Evolutionary conservation across 768 basidiomycete species (phyloP), one percentile per base, ranked within the genome.

Genomic region (Imleria badia): DNA sequence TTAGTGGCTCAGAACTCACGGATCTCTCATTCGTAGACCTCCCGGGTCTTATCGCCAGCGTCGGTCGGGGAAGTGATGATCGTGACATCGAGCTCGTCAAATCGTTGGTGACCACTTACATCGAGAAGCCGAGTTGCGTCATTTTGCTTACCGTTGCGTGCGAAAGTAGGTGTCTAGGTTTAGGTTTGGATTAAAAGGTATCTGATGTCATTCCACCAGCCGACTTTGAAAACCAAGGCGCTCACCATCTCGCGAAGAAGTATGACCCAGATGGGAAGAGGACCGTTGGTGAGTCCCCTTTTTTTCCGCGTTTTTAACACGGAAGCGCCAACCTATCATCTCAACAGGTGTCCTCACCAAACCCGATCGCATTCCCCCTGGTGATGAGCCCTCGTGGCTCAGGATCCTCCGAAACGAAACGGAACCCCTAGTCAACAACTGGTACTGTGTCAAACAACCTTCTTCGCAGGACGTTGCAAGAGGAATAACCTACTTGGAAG

Each of bases 181-280:
- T 45, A 26, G 14, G 45, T 45, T 26, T 11, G 15, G 69, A 0
- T 67, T 33, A 19, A 20, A 13, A 3, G 5, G n/a, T 74, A 0
- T 83, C 84, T 58, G 82, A 60, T 14, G 9, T 34, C 42, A 80
- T 58, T 19, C 66, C 67, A 45, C n/a, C 78, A 91, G 90, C 87
- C 48, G 88, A 92, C 57, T 88, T 87, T 20, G 86, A 91, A 60
- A 92, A 89, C 40, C 89, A 91, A 65, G 85, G 84, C 0, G 89
- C 89, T 0, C 83, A 86, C 54, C 73, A 78, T n/a, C 71, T 91
- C 0, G 82, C 86, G 0, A 85, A 83, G 60, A 45, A 72, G 14
- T 71, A 78, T 44, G 88, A 91, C 56, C 81, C 83, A 0, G 70
- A 80, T 1, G 87, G 89, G 0, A 77, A 76, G 46, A 77, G 87